Percentiles rank a stretch among this genome's conserved stretches.
Conservation (phyloP, 2,329 filamentous ascomycete genomes). For the Fusarium torreyae region DNA sequence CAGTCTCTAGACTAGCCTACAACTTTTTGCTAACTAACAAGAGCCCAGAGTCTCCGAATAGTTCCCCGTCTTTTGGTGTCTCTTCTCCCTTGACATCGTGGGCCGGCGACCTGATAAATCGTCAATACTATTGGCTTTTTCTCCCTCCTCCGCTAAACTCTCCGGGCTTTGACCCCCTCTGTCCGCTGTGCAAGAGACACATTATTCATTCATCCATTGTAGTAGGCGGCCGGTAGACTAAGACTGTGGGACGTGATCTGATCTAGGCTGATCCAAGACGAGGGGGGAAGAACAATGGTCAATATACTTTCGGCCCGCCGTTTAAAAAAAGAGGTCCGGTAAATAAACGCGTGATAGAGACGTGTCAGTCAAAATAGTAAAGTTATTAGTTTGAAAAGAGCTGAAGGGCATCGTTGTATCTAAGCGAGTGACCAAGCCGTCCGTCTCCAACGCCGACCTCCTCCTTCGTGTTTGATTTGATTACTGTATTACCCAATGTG, state of each 20-base stretch:
- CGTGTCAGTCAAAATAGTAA: constrained; percentile 34
- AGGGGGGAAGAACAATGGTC: constrained; percentile 26
- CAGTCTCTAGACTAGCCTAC: not conserved
- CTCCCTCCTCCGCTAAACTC: constrained; percentile 33
- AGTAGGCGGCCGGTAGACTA: constrained; percentile 1
- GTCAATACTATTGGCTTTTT: constrained; percentile 42
- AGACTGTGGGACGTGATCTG: constrained; percentile 29
- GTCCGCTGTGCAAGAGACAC: constrained; percentile 16
- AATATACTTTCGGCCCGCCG: constrained; percentile 33
- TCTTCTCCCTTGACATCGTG: constrained; percentile 36
- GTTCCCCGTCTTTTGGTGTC: constrained; percentile 1
- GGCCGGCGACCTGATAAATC: constrained; percentile 38
- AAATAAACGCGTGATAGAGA: constrained; percentile 19
- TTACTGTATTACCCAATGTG: constrained; percentile 52
- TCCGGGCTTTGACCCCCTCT: constrained; percentile 9
- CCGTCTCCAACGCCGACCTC: constrained; percentile 52
- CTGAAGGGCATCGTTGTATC: constrained; percentile 46
- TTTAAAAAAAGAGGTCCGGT: constrained; percentile 11
- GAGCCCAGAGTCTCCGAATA: constrained; percentile 15
- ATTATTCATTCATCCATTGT: constrained; percentile 30
- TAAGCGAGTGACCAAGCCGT: constrained; percentile 52
- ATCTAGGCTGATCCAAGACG: constrained; percentile 14
- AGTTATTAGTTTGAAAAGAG: constrained; percentile 35
- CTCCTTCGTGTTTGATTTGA: constrained; percentile 34
- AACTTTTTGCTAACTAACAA: not conserved